Evolutionary conservation across 768 basidiomycete genomes (phyloP), one percentile per base, ranked within the genome.

Genomic region (Collybiopsis confluens): DNA sequence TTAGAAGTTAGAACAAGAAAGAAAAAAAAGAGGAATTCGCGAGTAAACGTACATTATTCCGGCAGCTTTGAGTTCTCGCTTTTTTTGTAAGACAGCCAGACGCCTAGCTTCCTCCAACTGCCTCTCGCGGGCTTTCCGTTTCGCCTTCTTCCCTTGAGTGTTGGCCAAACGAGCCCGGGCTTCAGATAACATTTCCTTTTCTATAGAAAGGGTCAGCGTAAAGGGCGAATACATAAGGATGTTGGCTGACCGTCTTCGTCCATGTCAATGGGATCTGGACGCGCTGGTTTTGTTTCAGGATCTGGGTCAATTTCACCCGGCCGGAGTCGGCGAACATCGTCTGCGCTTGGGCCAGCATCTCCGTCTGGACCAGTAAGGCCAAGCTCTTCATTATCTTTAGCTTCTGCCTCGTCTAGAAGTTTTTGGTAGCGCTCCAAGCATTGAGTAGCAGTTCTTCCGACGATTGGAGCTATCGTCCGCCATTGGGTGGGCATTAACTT

Each of bases 401-500:
- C 86, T 70, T 99, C 96, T 0, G 95, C 97, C 65, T 98, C 97
- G 68, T 99, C 97, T 28, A 98, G 73, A 3, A 99, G 78, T 68
- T 96, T 98, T 68, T 99, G 97, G 71, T 99, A 99, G 30, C 97
- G 86, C 68, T 99, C 97, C 27, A 98, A 73, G 73, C 97, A 99
- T 66, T 99, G 97, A 0, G 91, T 96, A 1, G 97, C 97, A 1
- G 97, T 98, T 26, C 97, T 83, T 38, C 97, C 97, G 54, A 99
- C 97, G 57, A 97, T 96, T 46, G 97, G 97, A 3, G 97, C 95
- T 61, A 99, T 96, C 21, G 97, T 98, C 26, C 97, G 87, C 97
- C 97, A 99, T 76, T 99, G 97, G 0, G 97, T 98, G 0, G 97
- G 97, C 94, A 98, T 99, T 56, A 98, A 78, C 71, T 98, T 98